A percentile compares a stretch with the other conserved stretches of the same genome.
Evolutionary conservation across 2,329 filamentous ascomycete genomes (phyloP).

Genomic region (Shiraia bambusicola): DNA sequence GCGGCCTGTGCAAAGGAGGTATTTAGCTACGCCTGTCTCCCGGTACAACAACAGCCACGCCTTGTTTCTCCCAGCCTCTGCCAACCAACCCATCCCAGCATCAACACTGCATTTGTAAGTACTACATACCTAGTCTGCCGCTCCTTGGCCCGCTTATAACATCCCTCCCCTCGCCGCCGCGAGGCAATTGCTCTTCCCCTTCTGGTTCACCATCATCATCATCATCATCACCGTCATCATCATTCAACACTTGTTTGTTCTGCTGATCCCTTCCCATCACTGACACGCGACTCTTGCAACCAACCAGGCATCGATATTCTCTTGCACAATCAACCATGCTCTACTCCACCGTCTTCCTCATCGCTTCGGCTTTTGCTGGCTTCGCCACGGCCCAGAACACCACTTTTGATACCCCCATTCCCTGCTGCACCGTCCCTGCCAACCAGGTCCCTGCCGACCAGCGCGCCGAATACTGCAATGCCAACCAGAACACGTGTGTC

Average conservation of each 20-base stretch:
- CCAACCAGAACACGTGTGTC: slow-evolving; percentile 61
- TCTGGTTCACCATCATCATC: background rate
- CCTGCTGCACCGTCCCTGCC: slow-evolving; percentile 48
- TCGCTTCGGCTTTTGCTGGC: slow-evolving; percentile 50
- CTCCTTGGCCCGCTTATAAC: slow-evolving; percentile 17
- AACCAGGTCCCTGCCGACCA: slow-evolving; percentile 40
- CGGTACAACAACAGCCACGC: slow-evolving; percentile 17
- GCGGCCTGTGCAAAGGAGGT: slow-evolving; percentile 14
- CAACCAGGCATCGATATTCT: slow-evolving; percentile 42
- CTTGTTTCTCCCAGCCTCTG: background rate
- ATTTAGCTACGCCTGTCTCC: slow-evolving; percentile 14
- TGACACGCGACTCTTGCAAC: slow-evolving; percentile 20
- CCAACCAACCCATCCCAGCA: background rate
- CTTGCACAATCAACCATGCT: slow-evolving; percentile 46
- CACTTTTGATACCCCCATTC: slow-evolving; percentile 37
- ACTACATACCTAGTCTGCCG: background rate
- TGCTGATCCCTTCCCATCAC: slow-evolving; percentile 16
- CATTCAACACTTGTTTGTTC: slow-evolving; percentile 3
- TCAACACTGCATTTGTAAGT: slow-evolving; percentile 8
- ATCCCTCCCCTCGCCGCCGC: slow-evolving; percentile 6
- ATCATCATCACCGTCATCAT: slow-evolving; percentile 9
- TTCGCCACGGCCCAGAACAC: slow-evolving; percentile 50
- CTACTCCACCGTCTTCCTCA: slow-evolving; percentile 50
- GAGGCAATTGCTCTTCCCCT: background rate
- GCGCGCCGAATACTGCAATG: slow-evolving; percentile 58